Percentiles rank a stretch among this genome's conserved stretches.
phyloP scores from a whole-genome alignment of 2,329 filamentous ascomycete genomes.

The Acrocalymma vagum region DNA sequence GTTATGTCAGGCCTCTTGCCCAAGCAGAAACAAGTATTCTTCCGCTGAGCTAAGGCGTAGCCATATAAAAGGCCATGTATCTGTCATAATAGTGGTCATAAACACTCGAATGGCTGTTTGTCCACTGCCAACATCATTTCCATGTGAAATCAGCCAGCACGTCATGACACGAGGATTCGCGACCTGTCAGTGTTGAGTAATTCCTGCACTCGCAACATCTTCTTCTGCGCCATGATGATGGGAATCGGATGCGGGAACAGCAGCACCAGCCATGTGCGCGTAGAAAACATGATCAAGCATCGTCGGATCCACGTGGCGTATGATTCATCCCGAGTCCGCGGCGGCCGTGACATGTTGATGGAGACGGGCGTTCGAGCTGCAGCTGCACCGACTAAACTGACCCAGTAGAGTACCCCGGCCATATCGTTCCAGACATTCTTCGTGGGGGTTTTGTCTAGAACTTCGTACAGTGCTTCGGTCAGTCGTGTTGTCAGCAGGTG shows the following conservation, averaged over 20 bases:
- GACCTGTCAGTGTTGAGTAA: slow-evolving; percentile 21
- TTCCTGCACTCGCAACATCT: slow-evolving; percentile 36
- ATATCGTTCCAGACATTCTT: slow-evolving; percentile 40
- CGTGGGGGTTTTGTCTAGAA: slow-evolving; percentile 30
- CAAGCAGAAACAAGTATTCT: too few relatives aligned
- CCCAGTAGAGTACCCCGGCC: slow-evolving; percentile 46
- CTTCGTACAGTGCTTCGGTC: slow-evolving; percentile 30
- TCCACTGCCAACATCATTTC: too few relatives aligned
- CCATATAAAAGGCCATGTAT: too few relatives aligned
- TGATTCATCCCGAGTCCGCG: slow-evolving; percentile 13
- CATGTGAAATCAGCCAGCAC: neutral
- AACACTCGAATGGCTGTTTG: too few relatives aligned
- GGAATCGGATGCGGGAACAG: slow-evolving; percentile 37
- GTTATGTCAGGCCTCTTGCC: too few relatives aligned
- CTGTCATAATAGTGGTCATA: too few relatives aligned
- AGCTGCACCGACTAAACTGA: slow-evolving; percentile 38
- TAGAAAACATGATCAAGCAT: slow-evolving; percentile 38
- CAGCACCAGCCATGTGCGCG: slow-evolving; percentile 32
- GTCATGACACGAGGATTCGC: slow-evolving; percentile 6
- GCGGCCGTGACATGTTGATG: slow-evolving; percentile 16
- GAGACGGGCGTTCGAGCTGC: slow-evolving; percentile 29
- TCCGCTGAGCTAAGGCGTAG: too few relatives aligned
- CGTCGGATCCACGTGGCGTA: slow-evolving; percentile 33
- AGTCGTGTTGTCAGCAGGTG: slow-evolving; percentile 18
- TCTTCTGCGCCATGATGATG: slow-evolving; percentile 31